Percentiles rank a stretch among this genome's conserved stretches.
These are phyloP conservation scores for Litsea cubeba DNA, from an alignment of 164 flowering plant genomes.

Conservation along the genomic window DNA sequence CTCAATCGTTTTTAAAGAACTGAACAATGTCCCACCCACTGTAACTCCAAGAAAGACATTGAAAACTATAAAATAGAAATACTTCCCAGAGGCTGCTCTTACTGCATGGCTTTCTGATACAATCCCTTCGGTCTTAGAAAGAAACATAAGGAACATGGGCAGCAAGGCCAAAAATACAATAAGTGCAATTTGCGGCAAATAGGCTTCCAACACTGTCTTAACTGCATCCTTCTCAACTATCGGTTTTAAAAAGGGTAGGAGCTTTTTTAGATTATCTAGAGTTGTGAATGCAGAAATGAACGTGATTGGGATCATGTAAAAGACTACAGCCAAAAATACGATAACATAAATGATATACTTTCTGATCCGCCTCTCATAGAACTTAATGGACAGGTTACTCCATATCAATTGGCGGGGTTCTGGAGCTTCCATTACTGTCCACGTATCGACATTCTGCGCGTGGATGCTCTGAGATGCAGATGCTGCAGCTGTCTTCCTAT, in stretches of 20 bases:
- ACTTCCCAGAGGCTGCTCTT: slow-evolving; percentile 91
- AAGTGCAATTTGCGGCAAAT: slow-evolving; percentile 87
- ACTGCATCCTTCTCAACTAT: slow-evolving; percentile 35
- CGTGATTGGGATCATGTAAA: slow-evolving; percentile 85
- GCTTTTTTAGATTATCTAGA: slow-evolving; percentile 51
- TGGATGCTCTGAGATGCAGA: slow-evolving; percentile 75
- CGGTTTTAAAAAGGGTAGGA: slow-evolving; percentile 73
- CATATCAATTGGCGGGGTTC: slow-evolving; percentile 75
- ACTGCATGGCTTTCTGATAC: slow-evolving; percentile 69
- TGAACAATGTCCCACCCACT: slow-evolving; percentile 59
- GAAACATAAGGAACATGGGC: slow-evolving; percentile 68
- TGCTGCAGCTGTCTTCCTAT: slow-evolving; percentile 58
- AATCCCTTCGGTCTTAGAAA: slow-evolving; percentile 82
- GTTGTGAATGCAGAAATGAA: slow-evolving; percentile 88
- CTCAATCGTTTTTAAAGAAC: slow-evolving; percentile 50
- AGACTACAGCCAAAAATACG: slow-evolving; percentile 63
- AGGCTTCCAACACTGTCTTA: slow-evolving; percentile 77
- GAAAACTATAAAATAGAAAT: slow-evolving; percentile 75
- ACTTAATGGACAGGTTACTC: slow-evolving; percentile 58
- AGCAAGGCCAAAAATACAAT: slow-evolving; percentile 72
- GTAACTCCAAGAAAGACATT: slow-evolving; percentile 96
- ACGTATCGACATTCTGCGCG: slow-evolving; percentile 56
- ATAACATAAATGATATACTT: slow-evolving; percentile 53
- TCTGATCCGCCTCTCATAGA: slow-evolving; percentile 49
- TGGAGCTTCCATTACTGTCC: slow-evolving; percentile 82